Evolutionary conservation across 352 stramenopile species (phyloP).

Genomic region (Pythium sukuiense): DNA sequence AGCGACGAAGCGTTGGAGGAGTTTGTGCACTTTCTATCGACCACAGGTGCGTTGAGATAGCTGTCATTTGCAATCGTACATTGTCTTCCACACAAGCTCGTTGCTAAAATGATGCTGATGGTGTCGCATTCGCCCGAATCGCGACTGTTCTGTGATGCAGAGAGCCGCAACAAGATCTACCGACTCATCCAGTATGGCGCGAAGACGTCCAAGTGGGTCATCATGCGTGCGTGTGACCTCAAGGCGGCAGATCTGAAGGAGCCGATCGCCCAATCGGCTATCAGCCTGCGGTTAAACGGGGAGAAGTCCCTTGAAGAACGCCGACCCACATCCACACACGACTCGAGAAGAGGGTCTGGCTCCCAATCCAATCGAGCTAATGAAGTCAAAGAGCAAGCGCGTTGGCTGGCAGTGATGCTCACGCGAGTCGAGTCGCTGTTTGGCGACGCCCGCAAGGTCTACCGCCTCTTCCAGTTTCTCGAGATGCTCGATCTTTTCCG

Average conservation of each 20-base stretch:
- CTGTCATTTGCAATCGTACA: background rate
- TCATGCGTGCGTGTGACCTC: constrained; percentile 28
- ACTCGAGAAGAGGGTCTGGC: background rate
- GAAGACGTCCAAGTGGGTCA: constrained; percentile 49
- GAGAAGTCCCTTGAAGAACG: background rate
- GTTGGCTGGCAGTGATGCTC: constrained; percentile 28
- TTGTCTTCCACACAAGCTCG: background rate
- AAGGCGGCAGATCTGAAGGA: constrained; percentile 17
- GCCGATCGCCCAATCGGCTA: background rate
- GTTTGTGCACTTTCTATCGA: constrained; percentile 50
- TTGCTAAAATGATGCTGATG: background rate
- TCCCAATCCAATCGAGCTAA: background rate
- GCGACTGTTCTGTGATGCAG: constrained; percentile 27
- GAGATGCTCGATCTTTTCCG: constrained; percentile 60
- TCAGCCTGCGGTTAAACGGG: background rate
- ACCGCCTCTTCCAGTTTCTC: constrained; percentile 64
- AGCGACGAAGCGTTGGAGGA: constrained; percentile 37
- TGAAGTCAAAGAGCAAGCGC: background rate
- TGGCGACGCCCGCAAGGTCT: constrained; percentile 56
- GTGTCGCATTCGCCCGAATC: background rate
- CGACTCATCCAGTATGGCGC: constrained; percentile 61
- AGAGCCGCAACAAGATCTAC: constrained; percentile 63
- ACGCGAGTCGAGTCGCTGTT: constrained; percentile 48
- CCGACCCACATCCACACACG: background rate
- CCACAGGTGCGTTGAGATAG: constrained; percentile 32